phyloP scores from a whole-genome alignment of 2,329 filamentous ascomycete genomes.

The Bipolaris bicolor region DNA sequence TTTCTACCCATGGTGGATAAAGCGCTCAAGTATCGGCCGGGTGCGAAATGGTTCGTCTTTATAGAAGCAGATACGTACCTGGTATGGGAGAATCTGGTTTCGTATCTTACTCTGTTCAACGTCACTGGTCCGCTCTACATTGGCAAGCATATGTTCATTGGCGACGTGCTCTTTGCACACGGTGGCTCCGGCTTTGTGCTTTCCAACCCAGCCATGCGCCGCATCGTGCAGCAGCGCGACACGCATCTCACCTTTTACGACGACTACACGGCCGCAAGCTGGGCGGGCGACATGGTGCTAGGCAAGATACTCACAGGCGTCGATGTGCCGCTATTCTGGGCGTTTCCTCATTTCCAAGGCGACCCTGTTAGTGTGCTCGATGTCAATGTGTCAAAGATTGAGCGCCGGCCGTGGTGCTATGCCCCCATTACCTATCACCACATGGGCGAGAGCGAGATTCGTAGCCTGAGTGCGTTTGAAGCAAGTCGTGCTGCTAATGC shows the following conservation, averaged over 20 bases:
- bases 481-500: slow-evolving; percentile 22
- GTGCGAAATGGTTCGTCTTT: slow-evolving; percentile 64
- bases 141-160: slow-evolving; percentile 60
- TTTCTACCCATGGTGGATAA: slow-evolving; percentile 42
- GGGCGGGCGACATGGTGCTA: slow-evolving; percentile 59
- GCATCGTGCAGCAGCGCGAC: slow-evolving; percentile 42
- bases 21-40: slow-evolving; percentile 39
- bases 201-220: slow-evolving; percentile 56
- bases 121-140: slow-evolving; percentile 56
- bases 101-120: slow-evolving; percentile 59
- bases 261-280: slow-evolving; percentile 54
- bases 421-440: slow-evolving; percentile 57
- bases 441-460: slow-evolving; percentile 51
- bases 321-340: slow-evolving; percentile 37
- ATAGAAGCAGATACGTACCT: slow-evolving; percentile 64
- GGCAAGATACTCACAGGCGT: slow-evolving; percentile 55
- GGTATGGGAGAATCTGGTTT: slow-evolving; percentile 58
- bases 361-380: slow-evolving; percentile 33
- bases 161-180: slow-evolving; percentile 58
- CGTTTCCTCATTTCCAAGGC: slow-evolving; percentile 30
- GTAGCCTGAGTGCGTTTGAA: slow-evolving; percentile 54
- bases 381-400: slow-evolving; percentile 26
- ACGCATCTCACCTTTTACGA: slow-evolving; percentile 51
- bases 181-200: slow-evolving; percentile 60
- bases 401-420: slow-evolving; percentile 55